These are phyloP conservation scores for Ramichloridium luteum DNA, from an alignment of 2,329 filamentous ascomycete species.

Conservation along the genomic window DNA sequence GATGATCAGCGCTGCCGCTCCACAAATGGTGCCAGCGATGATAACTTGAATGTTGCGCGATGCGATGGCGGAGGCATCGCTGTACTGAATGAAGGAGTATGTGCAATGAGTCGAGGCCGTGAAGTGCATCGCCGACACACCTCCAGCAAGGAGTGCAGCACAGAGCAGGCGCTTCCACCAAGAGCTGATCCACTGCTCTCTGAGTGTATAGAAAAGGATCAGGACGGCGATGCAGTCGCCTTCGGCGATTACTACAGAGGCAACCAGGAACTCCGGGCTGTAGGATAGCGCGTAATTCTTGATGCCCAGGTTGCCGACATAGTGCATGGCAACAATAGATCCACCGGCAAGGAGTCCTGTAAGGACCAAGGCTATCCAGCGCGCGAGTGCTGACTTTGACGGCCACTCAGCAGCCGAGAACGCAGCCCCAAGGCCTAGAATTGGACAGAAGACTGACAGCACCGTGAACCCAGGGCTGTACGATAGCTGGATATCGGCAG, in stretches of 20 bases:
- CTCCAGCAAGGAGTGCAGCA: conserved; percentile 55
- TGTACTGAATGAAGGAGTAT: conserved; percentile 46
- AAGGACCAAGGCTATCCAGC: conserved; percentile 29
- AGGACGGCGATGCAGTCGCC: conserved; percentile 59
- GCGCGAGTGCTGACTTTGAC: conserved; percentile 20
- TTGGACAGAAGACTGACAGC: conserved; percentile 68
- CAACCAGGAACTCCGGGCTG: conserved; percentile 46
- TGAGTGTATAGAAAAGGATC: conserved; percentile 64
- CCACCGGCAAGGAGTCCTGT: conserved; percentile 60
- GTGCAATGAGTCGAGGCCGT: conserved; percentile 59
- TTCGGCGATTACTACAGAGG: conserved; percentile 59
- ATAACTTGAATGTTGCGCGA: conserved; percentile 56
- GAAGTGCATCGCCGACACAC: conserved; percentile 83
- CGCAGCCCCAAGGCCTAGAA: conserved; percentile 59
- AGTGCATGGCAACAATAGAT: conserved; percentile 77
- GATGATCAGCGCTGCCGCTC: conserved; percentile 27
- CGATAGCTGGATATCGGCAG: conserved; percentile 50
- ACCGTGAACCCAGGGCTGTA: conserved; percentile 63
- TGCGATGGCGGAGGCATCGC: conserved; percentile 27
- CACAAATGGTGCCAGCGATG: conserved; percentile 53
- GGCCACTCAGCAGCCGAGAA: conserved; percentile 53
- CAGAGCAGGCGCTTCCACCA: conserved; percentile 64
- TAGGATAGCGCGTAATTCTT: conserved; percentile 62
- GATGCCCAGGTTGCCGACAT: conserved; percentile 73
- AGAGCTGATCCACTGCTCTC: conserved; percentile 62